Evolutionary conservation across 306 rosid species (phyloP), one percentile per base, ranked within the genome.

Genomic region (Cucurbita argyrosperma): DNA sequence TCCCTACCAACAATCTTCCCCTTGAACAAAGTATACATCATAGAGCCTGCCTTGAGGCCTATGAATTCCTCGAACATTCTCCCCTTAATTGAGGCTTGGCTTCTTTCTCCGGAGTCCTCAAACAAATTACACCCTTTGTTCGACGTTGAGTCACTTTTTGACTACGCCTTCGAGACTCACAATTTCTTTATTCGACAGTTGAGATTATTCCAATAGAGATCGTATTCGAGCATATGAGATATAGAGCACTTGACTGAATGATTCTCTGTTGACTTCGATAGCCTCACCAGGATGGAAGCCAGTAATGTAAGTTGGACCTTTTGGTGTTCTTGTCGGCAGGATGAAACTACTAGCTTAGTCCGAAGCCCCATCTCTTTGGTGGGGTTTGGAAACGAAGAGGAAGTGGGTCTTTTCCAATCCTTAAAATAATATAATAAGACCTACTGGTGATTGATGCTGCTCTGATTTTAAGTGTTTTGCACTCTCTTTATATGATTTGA

Each of bases 241-340:
- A 26, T 69, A 30, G 74, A 46, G 73, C 78, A 53, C 72, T 40
- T 78, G 45, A 63, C 78, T 54, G 11, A 74, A 16, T 63, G 83
- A 78, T 78, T 80, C 76, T 47, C 60, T 49, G 39, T 47, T 81
- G 82, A 73, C 78, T 19, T 64, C n/a, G 45, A 52, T 50, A 60
- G 57, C 72, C 78, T 58, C 59, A 76, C 76, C 76, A 70, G 81
- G 60, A 73, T 45, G 73, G 71, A 37, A n/a, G 46, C 52, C 81
- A 76, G 80, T 80, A 71, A 66, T 74, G 61, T 40, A 42, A 40
- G 89, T 83, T 83, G 74, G 35, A 30, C 35, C 83, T 14, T 79
- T 82, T 46, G 72, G 82, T 79, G 75, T 10, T 40, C 58, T 43
- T 80, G 80, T 42, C 38, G 30, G 53, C 52, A 0, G 53, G 52